Conservation (phyloP, 768 basidiomycete genomes). For the Trametes villosa region DNA sequence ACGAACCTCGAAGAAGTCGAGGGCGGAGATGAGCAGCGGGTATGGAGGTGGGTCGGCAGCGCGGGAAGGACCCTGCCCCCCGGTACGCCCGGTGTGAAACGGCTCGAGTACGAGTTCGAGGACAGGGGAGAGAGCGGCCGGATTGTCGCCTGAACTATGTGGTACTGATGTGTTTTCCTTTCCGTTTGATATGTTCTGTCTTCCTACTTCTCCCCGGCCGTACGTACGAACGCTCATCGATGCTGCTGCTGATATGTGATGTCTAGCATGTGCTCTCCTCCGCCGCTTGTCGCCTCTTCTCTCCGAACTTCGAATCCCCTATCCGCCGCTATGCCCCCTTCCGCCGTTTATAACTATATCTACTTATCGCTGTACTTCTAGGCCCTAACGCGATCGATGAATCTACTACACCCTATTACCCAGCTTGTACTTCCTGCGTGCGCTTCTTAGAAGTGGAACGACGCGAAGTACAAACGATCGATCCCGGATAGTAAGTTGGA, state of each 20-base stretch:
- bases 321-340: background rate
- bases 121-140: conserved; percentile 17
- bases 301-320: background rate
- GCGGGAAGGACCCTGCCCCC: conserved; percentile 31
- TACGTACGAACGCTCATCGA: conserved; percentile 5
- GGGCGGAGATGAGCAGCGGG: conserved; percentile 86
- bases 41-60: conserved; percentile 91
- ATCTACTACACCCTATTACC: conserved; percentile 5
- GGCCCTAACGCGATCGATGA: background rate
- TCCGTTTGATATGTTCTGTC: background rate
- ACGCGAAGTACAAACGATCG: no score
- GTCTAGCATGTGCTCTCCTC: conserved; percentile 2
- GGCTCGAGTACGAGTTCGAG: conserved; percentile 12
- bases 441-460: no score
- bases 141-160: conserved; percentile 21
- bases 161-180: background rate
- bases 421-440: background rate
- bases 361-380: conserved; percentile 18
- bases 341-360: conserved; percentile 11
- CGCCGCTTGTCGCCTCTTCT: background rate
- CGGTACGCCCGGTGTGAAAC: conserved; percentile 21
- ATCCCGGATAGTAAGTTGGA: no score
- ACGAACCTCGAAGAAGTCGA: conserved; percentile 81
- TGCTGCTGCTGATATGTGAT: conserved; percentile 15
- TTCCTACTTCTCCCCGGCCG: background rate